These are phyloP conservation scores for Stagonosporopsis tanaceti DNA, from an alignment of 2,329 filamentous ascomycete genomes.

Conservation along the genomic window DNA sequence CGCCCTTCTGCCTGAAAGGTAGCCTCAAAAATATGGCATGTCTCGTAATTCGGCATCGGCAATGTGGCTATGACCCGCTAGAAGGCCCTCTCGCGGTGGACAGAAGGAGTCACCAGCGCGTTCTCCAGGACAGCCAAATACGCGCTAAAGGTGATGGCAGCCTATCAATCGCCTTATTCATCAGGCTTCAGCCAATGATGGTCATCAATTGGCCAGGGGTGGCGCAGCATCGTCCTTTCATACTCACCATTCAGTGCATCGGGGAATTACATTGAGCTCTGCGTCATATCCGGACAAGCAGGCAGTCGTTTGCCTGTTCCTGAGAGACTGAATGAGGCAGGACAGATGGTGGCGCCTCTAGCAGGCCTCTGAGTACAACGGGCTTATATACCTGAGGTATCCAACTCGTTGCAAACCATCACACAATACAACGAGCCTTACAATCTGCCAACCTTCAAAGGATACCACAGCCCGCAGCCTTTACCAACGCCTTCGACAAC, in stretches of 20 bases:
- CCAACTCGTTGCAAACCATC: background rate
- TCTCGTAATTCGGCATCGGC: conserved; percentile 29
- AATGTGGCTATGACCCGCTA: conserved; percentile 36
- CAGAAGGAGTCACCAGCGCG: conserved; percentile 39
- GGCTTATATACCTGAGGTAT: conserved; percentile 27
- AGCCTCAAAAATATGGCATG: conserved; percentile 29
- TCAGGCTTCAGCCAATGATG: conserved; percentile 34
- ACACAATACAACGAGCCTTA: conserved; percentile 11
- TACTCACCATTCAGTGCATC: conserved; percentile 25
- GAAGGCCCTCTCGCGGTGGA: conserved; percentile 34
- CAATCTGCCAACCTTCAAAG: conserved; percentile 18
- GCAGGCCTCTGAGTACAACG: conserved; percentile 35
- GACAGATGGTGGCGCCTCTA: conserved; percentile 34
- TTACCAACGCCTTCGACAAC: conserved; percentile 22
- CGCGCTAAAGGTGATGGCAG: conserved; percentile 38
- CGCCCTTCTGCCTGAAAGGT: conserved; percentile 38
- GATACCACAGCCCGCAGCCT: conserved; percentile 12
- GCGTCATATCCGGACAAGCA: conserved; percentile 41
- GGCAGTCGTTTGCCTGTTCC: conserved; percentile 41
- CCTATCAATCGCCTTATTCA: conserved; percentile 39
- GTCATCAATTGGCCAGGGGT: conserved; percentile 20
- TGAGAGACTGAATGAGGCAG: conserved; percentile 26
- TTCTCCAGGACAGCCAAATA: conserved; percentile 28
- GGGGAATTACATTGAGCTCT: conserved; percentile 26
- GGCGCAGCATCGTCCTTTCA: conserved; percentile 37